These are phyloP conservation scores for Annulohypoxylon truncatum DNA, from an alignment of 2,329 filamentous ascomycete species.

Conservation along the genomic window DNA sequence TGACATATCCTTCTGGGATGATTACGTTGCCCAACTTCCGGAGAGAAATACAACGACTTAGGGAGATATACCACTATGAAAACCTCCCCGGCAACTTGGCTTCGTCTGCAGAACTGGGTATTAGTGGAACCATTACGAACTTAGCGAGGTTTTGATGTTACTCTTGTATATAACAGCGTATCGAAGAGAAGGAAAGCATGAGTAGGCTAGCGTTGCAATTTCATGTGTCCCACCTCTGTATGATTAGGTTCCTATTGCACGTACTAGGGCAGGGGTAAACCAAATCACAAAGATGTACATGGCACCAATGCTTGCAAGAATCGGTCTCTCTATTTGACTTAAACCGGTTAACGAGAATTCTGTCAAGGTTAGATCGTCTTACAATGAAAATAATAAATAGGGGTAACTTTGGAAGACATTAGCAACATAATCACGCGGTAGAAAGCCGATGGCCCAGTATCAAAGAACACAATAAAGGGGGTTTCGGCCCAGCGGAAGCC, in stretches of 20 bases:
- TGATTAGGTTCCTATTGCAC: no score
- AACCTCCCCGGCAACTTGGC: background rate
- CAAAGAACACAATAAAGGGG: background rate
- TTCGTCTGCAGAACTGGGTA: background rate
- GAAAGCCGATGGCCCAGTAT: background rate
- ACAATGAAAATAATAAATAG: background rate
- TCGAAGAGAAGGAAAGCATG: background rate
- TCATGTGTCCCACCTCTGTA: background rate
- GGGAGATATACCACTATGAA: constrained; percentile 18
- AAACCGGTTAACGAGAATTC: background rate
- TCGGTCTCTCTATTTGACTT: no score
- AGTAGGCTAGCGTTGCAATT: background rate
- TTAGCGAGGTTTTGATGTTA: background rate
- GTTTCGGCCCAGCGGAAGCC: background rate
- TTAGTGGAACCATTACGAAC: background rate
- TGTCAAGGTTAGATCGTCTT: background rate
- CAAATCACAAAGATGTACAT: background rate
- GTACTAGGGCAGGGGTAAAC: background rate
- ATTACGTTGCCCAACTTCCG: constrained; percentile 4
- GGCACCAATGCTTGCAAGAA: background rate
- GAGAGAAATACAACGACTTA: constrained; percentile 14
- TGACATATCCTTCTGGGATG: constrained; percentile 5
- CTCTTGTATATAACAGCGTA: background rate
- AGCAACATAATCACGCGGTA: background rate
- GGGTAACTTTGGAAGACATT: background rate